Evolutionary conservation across 345 rosid genomes (phyloP), one percentile per base, ranked within the genome.

Genomic region (Brassica juncea): DNA sequence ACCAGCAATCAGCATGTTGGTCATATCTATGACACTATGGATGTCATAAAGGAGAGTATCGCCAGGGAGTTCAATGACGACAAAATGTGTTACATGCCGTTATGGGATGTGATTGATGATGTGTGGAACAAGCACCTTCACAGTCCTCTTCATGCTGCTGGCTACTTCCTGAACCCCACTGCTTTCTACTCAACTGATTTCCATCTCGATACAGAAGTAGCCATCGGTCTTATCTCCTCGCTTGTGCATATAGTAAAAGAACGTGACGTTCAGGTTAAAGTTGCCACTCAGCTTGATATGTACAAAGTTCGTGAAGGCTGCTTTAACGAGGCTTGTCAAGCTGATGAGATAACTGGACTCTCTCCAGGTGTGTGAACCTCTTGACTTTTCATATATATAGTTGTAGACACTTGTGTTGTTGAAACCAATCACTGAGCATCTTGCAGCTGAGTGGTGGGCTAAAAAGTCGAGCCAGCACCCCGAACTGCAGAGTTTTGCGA

Each of bases 81-180:
- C 32, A 10, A 78, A 72, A 61, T 70, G 28, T 52, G 16, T 62
- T 88, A 86, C 80, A 14, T 21, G 74, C 86, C 89, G 12, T 37
- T 89, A 27, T 89, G 92, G 91, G 63, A 82, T 73, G 80, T 80
- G 44, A 86, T 92, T 8, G 93, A 92, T 73, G 91, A 89, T 74
- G 85, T 89, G 1, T 90, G 93, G 92, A 67, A 82, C 31, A 69
- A 59, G 0, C 65, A 82, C 63, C 86, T 92, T 31, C 87, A 87
- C 62, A 86, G 78, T 69, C 89, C 89, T 72, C 85, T 92, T 21
- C 97, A 90, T 85, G 90, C 86, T 52, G 89, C 92, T 5, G 94
- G 88, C 54, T 89, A 87, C 72, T 88, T 81, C 77, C 73, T 92
- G 55, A 89, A 92, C 77, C 92, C 97, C 2, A 34, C 66, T 35